A percentile compares a stretch with the other conserved stretches of the same genome.
phyloP scores from a whole-genome alignment of 148 eudicot genomes.

The Nepenthes gracilis region DNA sequence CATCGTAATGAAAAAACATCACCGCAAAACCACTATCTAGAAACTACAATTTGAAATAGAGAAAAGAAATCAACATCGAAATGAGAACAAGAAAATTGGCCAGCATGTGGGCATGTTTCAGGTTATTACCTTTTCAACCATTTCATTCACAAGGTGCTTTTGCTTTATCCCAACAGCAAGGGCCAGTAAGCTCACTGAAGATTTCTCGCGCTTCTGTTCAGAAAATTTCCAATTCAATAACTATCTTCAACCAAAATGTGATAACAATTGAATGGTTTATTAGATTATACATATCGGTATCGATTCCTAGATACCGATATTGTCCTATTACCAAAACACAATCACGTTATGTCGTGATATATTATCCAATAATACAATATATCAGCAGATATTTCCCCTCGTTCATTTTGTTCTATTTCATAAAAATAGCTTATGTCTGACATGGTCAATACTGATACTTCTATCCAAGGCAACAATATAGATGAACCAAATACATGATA shows the following conservation, averaged over 20 bases:
- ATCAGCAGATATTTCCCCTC: too few species aligned
- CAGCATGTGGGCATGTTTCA: background rate
- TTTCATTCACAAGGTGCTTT: constrained; percentile 46
- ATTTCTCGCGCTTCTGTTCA: constrained; percentile 30
- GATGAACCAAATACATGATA: too few species aligned
- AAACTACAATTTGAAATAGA: constrained; percentile 16
- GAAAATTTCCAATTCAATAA: background rate
- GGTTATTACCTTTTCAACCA: constrained; percentile 60
- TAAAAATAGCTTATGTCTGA: too few species aligned
- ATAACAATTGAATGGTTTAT: too few species aligned
- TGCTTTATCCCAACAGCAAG: constrained; percentile 75
- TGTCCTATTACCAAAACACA: too few species aligned
- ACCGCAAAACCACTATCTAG: constrained; percentile 18
- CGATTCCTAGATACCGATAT: too few species aligned
- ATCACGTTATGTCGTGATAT: too few species aligned
- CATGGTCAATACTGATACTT: too few species aligned
- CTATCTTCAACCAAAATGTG: background rate
- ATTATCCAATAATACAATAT: too few species aligned
- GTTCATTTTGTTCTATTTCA: too few species aligned
- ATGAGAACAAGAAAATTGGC: background rate
- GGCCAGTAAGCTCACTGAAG: constrained; percentile 41
- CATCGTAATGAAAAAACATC: constrained; percentile 33
- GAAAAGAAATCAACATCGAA: background rate
- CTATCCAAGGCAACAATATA: too few species aligned
- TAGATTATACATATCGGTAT: too few species aligned